Evolutionary conservation across 2,329 filamentous ascomycete genomes (phyloP).

Genomic region (Diaporthe caulivora): DNA sequence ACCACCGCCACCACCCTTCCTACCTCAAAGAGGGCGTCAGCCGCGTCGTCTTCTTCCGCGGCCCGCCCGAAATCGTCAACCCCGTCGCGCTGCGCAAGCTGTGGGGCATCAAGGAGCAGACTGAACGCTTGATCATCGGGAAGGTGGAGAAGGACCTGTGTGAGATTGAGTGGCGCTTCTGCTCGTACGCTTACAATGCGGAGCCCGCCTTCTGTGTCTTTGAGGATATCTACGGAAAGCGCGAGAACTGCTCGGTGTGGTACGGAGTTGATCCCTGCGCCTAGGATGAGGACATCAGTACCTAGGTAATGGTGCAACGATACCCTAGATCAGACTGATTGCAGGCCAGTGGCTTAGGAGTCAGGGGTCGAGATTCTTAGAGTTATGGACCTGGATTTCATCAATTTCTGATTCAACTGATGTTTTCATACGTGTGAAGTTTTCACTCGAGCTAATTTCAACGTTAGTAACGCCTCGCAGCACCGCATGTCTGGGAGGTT

Average conservation of each 20-base stretch:
- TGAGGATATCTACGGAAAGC: background rate
- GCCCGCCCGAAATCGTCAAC: conserved; percentile 3
- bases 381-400: too few species aligned
- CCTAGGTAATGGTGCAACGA: too few species aligned
- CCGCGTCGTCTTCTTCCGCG: conserved; percentile 22
- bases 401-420: background rate
- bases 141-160: background rate
- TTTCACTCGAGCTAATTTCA: too few species aligned
- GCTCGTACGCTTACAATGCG: conserved; percentile 10
- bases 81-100: conserved; percentile 3
- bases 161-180: conserved; percentile 31
- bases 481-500: too few species aligned
- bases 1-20: background rate
- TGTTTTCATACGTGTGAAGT: too few species aligned
- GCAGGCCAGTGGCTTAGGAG: fast-evolving
- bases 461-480: too few species aligned
- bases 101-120: conserved; percentile 28
- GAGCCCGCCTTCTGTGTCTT: conserved; percentile 20
- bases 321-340: background rate
- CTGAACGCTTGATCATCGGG: background rate
- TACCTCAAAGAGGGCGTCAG: conserved; percentile 5
- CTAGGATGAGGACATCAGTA: background rate
- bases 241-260: background rate
- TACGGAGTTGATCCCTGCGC: conserved; percentile 28
- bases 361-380: too few species aligned